Evolutionary conservation across 352 stramenopile genomes (phyloP).

Genomic region (Phytophthora citricola): DNA sequence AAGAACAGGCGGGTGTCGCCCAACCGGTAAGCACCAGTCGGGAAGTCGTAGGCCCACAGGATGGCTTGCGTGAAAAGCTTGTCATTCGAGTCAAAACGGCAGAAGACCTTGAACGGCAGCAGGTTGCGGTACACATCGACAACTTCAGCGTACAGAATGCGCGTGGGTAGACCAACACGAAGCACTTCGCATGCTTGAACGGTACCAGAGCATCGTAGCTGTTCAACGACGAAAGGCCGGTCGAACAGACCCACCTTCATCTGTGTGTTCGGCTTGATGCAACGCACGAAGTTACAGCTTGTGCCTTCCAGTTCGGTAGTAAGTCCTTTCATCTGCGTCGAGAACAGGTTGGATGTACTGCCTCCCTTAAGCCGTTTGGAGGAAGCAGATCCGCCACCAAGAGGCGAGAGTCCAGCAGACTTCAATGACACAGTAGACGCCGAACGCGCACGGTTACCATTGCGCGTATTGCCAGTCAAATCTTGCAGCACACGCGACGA

Average conservation of each 20-base stretch:
- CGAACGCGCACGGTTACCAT: slow-evolving; percentile 47
- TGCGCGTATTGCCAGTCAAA: slow-evolving; percentile 58
- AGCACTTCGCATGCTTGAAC: slow-evolving; percentile 86
- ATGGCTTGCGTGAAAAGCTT: slow-evolving; percentile 89
- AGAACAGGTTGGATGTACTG: slow-evolving; percentile 77
- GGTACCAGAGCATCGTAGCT: slow-evolving; percentile 74
- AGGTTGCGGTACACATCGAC: slow-evolving; percentile 84
- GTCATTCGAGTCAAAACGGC: slow-evolving; percentile 83
- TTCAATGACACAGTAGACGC: slow-evolving; percentile 55
- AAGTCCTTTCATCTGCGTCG: slow-evolving; percentile 87
- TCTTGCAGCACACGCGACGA: slow-evolving; percentile 77
- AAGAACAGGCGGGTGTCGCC: slow-evolving; percentile 88
- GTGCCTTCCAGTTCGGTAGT: slow-evolving; percentile 86
- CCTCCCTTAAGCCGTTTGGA: slow-evolving; percentile 71
- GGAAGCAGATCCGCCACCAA: slow-evolving; percentile 46
- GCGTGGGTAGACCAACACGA: slow-evolving; percentile 80
- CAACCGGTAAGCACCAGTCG: slow-evolving; percentile 75
- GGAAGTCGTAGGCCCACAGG: slow-evolving; percentile 79
- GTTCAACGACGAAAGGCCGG: slow-evolving; percentile 78
- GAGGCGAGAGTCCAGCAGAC: slow-evolving; percentile 39
- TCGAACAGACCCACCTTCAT: slow-evolving; percentile 90
- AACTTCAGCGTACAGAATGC: slow-evolving; percentile 87
- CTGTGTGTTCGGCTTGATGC: slow-evolving; percentile 96
- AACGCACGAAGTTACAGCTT: slow-evolving; percentile 94
- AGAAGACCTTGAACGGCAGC: slow-evolving; percentile 66